phyloP scores from a whole-genome alignment of 768 basidiomycete species.

The Rhizopogon salebrosus region DNA sequence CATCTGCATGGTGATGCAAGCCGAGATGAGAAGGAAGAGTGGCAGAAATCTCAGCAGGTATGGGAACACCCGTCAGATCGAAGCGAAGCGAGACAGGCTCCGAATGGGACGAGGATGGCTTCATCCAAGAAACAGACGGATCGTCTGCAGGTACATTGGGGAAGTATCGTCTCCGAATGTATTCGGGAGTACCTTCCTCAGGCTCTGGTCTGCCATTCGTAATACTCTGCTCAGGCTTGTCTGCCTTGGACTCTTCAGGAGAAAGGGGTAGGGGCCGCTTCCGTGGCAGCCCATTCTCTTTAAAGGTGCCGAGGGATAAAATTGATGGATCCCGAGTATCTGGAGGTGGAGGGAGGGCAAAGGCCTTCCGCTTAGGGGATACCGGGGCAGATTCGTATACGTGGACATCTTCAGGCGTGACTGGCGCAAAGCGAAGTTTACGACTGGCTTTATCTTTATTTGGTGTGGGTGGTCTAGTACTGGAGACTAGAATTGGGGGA shows the following conservation, averaged over 20 bases:
- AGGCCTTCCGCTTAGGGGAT: conserved; percentile 54
- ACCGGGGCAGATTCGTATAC: conserved; percentile 80
- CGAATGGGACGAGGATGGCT: conserved; percentile 13
- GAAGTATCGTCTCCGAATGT: conserved; percentile 81
- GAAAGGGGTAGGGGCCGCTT: conserved; percentile 7
- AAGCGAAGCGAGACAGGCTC: conserved; percentile 48
- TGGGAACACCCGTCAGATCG: conserved; percentile 67
- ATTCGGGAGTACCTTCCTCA: conserved; percentile 75
- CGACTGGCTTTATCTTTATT: conserved; percentile 46
- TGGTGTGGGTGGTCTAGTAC: conserved; percentile 48
- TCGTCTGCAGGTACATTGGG: conserved; percentile 64
- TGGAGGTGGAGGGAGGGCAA: conserved; percentile 49
- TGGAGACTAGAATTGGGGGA: conserved; percentile 41
- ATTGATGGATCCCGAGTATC: conserved; percentile 20
- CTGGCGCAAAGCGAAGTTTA: conserved; percentile 70
- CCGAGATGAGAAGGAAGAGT: conserved; percentile 80
- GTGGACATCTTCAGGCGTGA: conserved; percentile 68
- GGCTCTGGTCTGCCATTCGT: conserved; percentile 23
- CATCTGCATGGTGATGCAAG: conserved; percentile 85
- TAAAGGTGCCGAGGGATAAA: conserved; percentile 38
- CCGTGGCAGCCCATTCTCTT: conserved; percentile 7
- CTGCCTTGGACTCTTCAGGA: background rate
- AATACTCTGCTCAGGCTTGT: background rate
- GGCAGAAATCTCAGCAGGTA: conserved; percentile 48
- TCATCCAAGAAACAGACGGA: conserved; percentile 80